A percentile compares a stretch with the other conserved stretches of the same genome.
Evolutionary conservation across 768 basidiomycete species (phyloP).

Genomic region (Phlegmacium glaucopus): DNA sequence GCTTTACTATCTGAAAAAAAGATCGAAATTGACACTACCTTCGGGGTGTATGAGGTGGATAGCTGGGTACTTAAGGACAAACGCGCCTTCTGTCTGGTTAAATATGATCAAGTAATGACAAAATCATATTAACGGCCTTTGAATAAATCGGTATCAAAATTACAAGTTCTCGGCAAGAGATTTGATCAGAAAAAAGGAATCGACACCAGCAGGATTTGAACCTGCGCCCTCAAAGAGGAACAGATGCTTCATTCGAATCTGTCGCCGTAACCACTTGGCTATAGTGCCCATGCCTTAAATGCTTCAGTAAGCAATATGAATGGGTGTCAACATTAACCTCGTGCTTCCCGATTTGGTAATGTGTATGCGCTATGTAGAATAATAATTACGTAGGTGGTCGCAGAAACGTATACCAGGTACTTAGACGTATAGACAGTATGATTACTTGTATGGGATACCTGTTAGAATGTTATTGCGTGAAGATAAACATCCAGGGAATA

Average conservation of each 20-base stretch:
- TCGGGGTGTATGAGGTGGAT: slow-evolving; percentile 19
- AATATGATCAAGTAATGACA: slow-evolving; percentile 8
- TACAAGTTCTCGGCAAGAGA: no score
- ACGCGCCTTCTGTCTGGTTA: slow-evolving; percentile 21
- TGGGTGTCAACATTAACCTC: no score
- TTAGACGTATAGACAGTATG: no score
- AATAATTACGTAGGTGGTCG: no score
- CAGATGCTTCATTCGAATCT: slow-evolving; percentile 48
- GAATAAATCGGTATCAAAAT: no score
- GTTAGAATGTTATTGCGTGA: background rate
- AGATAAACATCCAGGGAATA: background rate
- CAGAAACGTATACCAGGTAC: no score
- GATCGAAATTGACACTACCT: slow-evolving; percentile 8
- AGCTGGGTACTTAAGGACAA: slow-evolving; percentile 26
- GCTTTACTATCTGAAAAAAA: slow-evolving; percentile 9
- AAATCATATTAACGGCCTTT: background rate
- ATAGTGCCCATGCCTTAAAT: slow-evolving; percentile 33
- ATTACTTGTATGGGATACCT: slow-evolving; percentile 27
- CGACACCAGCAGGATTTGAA: slow-evolving; percentile 36
- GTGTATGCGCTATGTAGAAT: no score
- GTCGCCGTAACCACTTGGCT: slow-evolving; percentile 79
- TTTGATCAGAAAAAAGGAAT: no score
- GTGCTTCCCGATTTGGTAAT: no score
- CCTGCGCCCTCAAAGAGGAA: slow-evolving; percentile 32
- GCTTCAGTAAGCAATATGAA: background rate